Evolutionary conservation across 169 alveolate genomes (phyloP).

Genomic region (Plasmodium gallinaceum): DNA sequence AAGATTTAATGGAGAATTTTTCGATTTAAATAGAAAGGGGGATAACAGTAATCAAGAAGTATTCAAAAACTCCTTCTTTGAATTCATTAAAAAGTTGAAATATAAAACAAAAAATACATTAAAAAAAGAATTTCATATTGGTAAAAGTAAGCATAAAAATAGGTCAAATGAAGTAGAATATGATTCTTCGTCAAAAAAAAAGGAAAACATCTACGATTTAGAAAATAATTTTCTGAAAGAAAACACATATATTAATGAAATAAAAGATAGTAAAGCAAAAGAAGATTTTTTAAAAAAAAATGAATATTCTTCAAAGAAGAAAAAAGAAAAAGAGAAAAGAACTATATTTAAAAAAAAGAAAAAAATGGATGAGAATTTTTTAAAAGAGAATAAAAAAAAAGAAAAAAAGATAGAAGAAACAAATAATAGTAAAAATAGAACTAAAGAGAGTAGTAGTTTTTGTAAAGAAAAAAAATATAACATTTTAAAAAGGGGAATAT

Average conservation of each 20-base stretch:
- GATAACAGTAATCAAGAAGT: conserved; percentile 4
- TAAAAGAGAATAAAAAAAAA: too few species aligned
- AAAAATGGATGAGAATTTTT: background rate
- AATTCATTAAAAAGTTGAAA: conserved; percentile 25
- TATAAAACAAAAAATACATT: conserved; percentile 10
- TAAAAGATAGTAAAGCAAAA: background rate
- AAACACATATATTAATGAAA: background rate
- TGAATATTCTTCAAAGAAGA: background rate
- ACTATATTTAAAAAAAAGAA: background rate
- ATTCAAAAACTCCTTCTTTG: conserved; percentile 11
- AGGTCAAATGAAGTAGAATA: conserved; percentile 8
- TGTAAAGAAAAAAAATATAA: conserved; percentile 12
- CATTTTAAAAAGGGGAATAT: background rate
- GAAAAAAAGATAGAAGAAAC: background rate
- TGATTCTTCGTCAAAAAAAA: background rate
- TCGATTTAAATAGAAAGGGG: conserved; percentile 14
- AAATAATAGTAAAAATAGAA: background rate
- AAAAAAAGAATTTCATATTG: background rate
- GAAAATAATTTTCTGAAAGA: background rate
- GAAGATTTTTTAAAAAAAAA: background rate
- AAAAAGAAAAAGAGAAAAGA: background rate
- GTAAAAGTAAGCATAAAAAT: background rate
- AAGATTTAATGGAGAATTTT: background rate
- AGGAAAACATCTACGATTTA: background rate
- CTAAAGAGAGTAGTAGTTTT: background rate